Evolutionary conservation across 2,329 filamentous ascomycete genomes (phyloP).

Genomic region (Trichoderma endophyticum): DNA sequence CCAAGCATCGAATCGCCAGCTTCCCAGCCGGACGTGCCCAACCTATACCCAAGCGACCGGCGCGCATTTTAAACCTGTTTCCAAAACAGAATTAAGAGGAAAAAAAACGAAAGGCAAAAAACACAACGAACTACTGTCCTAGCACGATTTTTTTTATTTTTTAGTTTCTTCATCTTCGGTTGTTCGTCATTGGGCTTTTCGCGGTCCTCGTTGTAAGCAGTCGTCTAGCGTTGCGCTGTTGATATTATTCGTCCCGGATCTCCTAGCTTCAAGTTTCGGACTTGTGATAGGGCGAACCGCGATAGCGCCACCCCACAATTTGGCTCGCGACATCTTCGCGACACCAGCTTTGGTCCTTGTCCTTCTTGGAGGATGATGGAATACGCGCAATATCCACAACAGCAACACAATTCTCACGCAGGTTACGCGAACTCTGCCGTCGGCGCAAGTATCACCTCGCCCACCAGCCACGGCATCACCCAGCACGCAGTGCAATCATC

Average conservation of each 20-base stretch:
- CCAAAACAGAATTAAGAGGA: slow-evolving; percentile 19
- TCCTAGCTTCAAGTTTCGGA: slow-evolving; percentile 13
- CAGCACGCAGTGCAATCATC: slow-evolving; percentile 69
- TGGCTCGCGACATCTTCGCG: slow-evolving; percentile 23
- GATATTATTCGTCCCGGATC: slow-evolving; percentile 22
- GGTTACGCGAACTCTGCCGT: slow-evolving; percentile 59
- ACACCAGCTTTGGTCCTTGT: slow-evolving; percentile 25
- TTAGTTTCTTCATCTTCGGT: slow-evolving; percentile 16
- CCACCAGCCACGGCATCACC: slow-evolving; percentile 66
- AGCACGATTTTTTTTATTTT: slow-evolving; percentile 21
- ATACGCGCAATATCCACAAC: slow-evolving; percentile 70
- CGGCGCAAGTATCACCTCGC: slow-evolving; percentile 65
- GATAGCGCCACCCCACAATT: slow-evolving; percentile 23
- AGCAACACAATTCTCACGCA: slow-evolving; percentile 63
- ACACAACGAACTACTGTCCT: slow-evolving; percentile 22
- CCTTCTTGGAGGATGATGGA: slow-evolving; percentile 59
- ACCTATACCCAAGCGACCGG: slow-evolving; percentile 40
- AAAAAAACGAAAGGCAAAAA: background rate
- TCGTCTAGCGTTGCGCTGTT: slow-evolving; percentile 14
- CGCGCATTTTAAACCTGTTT: slow-evolving; percentile 32
- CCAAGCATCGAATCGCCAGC: slow-evolving; percentile 24
- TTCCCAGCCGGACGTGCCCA: slow-evolving; percentile 44
- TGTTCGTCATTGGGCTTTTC: slow-evolving; percentile 25
- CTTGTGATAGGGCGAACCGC: slow-evolving; percentile 23
- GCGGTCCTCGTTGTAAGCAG: slow-evolving; percentile 12